Evolutionary conservation across 257 asterid species (phyloP).

Genomic region (Nyctanthes arbortristis): DNA sequence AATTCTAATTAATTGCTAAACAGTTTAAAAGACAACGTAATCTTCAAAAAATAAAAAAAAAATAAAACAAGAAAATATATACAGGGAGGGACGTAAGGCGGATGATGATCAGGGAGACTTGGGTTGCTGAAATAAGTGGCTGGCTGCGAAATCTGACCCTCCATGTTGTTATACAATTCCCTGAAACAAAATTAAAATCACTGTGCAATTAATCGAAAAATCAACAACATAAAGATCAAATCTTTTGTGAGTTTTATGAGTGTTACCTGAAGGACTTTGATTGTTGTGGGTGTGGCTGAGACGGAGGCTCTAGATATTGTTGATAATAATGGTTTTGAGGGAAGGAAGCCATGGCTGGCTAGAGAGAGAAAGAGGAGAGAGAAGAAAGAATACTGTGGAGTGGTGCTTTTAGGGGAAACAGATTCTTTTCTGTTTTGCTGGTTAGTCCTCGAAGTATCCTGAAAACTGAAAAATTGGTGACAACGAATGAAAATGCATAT

Average conservation of each 20-base stretch:
- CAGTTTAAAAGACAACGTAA: not conserved
- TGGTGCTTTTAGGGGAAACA: not conserved
- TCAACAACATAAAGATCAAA: not conserved
- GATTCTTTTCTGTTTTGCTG: not conserved
- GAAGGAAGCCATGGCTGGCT: not conserved
- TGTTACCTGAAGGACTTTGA: slow-evolving; percentile 64
- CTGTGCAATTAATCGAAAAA: slow-evolving; percentile 6
- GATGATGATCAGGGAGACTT: slow-evolving; percentile 83
- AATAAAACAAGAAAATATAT: too few species aligned
- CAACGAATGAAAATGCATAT: too few species aligned
- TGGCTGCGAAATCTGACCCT: slow-evolving; percentile 77
- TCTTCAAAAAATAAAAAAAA: slow-evolving; percentile 8
- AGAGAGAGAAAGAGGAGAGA: not conserved
- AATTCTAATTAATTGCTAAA: not conserved
- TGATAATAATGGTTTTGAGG: not conserved
- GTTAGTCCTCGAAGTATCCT: not conserved
- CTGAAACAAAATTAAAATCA: slow-evolving; percentile 36
- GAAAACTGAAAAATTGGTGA: not conserved
- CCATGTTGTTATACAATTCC: slow-evolving; percentile 67
- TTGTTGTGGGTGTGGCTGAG: slow-evolving; percentile 46
- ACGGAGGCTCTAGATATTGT: slow-evolving; percentile 29
- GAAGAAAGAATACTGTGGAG: not conserved
- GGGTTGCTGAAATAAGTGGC: slow-evolving; percentile 38
- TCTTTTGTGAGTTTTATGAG: not conserved
- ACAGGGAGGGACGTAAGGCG: slow-evolving; percentile 95